Base-by-base conservation (phyloP, 495 filamentous ascomycete species). In the Neurospora africana region DNA sequence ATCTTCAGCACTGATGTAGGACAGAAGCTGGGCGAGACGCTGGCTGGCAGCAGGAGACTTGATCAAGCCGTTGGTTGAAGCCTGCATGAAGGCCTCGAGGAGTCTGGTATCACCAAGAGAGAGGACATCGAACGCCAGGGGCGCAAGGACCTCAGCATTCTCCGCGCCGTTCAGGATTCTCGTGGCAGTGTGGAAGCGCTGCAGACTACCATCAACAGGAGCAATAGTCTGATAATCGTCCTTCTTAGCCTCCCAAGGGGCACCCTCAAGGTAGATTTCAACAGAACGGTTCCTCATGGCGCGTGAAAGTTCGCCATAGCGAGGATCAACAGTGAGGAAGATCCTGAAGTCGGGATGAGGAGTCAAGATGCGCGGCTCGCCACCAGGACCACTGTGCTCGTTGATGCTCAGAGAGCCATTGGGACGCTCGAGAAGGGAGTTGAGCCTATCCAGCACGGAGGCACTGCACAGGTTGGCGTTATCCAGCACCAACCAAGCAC, bases 401-500 rank as follows among this genome's bases (percentile, higher is more conserved):
- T 97, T 97, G 74, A 99, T 90, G 76, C 90, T 92, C 23, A 99
- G 84, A 69, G 87, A 86, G 10, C 96, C 96, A 77, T 94, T 91
- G 2, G 92, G 92, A 7, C 80, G 74, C 79, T 99, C 96, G 1
- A 97, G 90, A 41, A 99, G 82, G 0, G 96, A 97, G 78, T 99
- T 99, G 74, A 99, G 80, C 76, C 96, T 87, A 78, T 99, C 96
- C 3, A 99, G 88, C 13, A 98, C 95, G 5, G 95, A 97, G 6
- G 95, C 89, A 75, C 90, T 97, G 79, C 96, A 99, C 19, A 98
- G 85, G 76, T 99, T 99, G 69, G 96, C 95, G 82, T 98, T 97
- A 78, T 98, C 95, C 21, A 99, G 89, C 35, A 98, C 89, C 68
- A 99, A 84, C 96, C 96, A 99, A 58, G 92, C 84, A 36, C 96